phyloP scores from a whole-genome alignment of 495 filamentous ascomycete genomes.

The Penicillium maclennaniae region DNA sequence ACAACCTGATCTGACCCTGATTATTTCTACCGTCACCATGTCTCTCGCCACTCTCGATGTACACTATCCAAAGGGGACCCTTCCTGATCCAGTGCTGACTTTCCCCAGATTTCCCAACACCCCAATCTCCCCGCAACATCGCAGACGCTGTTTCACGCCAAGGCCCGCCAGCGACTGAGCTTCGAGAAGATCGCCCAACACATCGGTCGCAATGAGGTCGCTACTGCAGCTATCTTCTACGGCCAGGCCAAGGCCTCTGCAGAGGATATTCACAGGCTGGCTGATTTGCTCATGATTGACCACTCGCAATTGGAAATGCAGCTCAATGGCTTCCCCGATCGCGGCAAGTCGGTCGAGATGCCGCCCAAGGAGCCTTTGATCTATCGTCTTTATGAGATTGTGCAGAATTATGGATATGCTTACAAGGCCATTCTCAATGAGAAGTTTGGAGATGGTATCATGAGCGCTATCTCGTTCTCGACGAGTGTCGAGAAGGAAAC shows the following conservation, averaged over 20 bases:
- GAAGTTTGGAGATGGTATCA: slow-evolving; percentile 98
- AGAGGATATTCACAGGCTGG: slow-evolving; percentile 73
- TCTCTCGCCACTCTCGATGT: slow-evolving; percentile 45
- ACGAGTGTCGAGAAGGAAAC: slow-evolving; percentile 96
- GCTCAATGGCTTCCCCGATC: slow-evolving; percentile 72
- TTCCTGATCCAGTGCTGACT: not conserved
- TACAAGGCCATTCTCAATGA: slow-evolving; percentile 97
- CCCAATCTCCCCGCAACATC: slow-evolving; percentile 63
- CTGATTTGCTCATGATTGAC: slow-evolving; percentile 60
- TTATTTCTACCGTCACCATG: slow-evolving; percentile 17
- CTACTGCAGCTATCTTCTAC: slow-evolving; percentile 90
- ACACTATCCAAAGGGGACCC: not conserved
- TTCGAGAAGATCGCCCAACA: slow-evolving; percentile 77
- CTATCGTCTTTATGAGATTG: slow-evolving; percentile 91
- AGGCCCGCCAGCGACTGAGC: slow-evolving; percentile 66
- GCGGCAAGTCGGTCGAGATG: slow-evolving; percentile 84
- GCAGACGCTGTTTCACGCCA: slow-evolving; percentile 77
- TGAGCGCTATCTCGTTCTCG: slow-evolving; percentile 93
- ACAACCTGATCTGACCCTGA: not conserved
- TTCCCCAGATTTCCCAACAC: slow-evolving; percentile 36
- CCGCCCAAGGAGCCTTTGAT: slow-evolving; percentile 91
- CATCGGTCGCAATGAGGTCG: slow-evolving; percentile 83
- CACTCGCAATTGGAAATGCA: slow-evolving; percentile 55
- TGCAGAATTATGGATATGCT: slow-evolving; percentile 97
- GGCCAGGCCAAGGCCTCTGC: slow-evolving; percentile 78